These are phyloP conservation scores for Trifolium dubium DNA, from an alignment of 306 rosid species.

Conservation along the genomic window DNA sequence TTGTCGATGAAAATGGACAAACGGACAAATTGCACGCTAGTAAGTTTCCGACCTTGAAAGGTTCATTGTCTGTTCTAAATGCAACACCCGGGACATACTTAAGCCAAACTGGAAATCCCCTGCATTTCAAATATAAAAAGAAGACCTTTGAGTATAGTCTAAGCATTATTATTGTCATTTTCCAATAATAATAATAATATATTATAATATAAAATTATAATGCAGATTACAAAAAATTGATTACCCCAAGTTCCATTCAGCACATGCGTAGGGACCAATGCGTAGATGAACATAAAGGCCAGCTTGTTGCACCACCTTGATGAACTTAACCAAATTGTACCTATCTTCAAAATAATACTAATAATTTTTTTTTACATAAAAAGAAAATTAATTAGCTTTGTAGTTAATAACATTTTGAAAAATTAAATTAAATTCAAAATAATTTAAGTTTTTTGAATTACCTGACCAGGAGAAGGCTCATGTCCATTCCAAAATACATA, in stretches of 20 bases:
- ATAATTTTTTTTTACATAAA: neutral
- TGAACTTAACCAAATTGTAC: constrained; percentile 84
- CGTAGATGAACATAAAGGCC: constrained; percentile 92
- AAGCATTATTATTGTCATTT: constrained; percentile 17
- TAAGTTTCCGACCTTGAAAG: constrained; percentile 72
- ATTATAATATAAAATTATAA: neutral
- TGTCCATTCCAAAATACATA: constrained; percentile 99
- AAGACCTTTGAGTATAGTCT: neutral
- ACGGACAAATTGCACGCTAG: neutral
- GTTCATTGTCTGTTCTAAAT: constrained; percentile 90
- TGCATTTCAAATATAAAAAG: constrained; percentile 47
- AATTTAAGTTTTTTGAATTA: constrained; percentile 25
- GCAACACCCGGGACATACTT: constrained; percentile 82
- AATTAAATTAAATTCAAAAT: neutral
- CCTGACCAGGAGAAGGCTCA: constrained; percentile 87
- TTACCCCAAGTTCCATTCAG: constrained; percentile 99
- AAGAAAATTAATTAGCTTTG: constrained; percentile 28
- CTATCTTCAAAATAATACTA: constrained; percentile 92
- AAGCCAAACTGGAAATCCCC: constrained; percentile 99
- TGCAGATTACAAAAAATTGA: constrained; percentile 8
- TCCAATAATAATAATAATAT: neutral
- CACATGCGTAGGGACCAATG: constrained; percentile 91
- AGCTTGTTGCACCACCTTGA: constrained; percentile 89
- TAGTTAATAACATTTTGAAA: neutral
- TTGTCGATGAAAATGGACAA: neutral